Evolutionary conservation across 2,329 filamentous ascomycete species (phyloP).

Genomic region (Microsporum ferrugineum): DNA sequence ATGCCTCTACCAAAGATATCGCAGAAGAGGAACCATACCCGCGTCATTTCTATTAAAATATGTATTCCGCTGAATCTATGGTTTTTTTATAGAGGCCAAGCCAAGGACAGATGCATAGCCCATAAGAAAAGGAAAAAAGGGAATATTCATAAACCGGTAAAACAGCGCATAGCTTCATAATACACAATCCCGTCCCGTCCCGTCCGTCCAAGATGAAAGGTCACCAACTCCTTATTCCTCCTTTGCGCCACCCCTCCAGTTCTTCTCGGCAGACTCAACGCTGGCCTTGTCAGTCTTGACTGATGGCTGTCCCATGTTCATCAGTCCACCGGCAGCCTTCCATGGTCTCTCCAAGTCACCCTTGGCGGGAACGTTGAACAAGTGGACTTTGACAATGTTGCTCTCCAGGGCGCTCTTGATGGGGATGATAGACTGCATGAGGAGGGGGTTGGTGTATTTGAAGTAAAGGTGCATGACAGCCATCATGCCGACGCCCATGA

Average conservation of each 20-base stretch:
- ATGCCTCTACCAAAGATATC: neutral
- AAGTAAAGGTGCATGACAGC: conserved; percentile 97
- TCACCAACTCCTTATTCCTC: conserved; percentile 31
- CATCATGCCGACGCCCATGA: conserved; percentile 98
- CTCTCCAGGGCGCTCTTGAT: conserved; percentile 90
- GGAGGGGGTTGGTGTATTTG: conserved; percentile 97
- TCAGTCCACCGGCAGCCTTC: conserved; percentile 74
- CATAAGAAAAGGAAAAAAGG: neutral
- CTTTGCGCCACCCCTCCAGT: conserved; percentile 41
- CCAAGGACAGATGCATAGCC: neutral
- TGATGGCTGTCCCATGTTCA: conserved; percentile 57
- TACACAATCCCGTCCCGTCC: neutral
- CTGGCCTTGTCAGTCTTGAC: conserved; percentile 89
- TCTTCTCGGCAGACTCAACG: conserved; percentile 39
- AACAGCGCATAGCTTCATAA: neutral
- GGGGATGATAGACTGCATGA: conserved; percentile 97
- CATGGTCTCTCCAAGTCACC: conserved; percentile 93
- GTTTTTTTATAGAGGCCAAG: neutral
- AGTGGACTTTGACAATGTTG: conserved; percentile 91
- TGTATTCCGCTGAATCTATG: neutral
- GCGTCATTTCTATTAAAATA: neutral
- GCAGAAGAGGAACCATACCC: neutral
- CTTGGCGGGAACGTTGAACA: conserved; percentile 73
- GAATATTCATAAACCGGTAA: neutral
- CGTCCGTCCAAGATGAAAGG: neutral